phyloP scores from a whole-genome alignment of 1,284 basidiomycete species.

The Leccinum griseonigrum region DNA sequence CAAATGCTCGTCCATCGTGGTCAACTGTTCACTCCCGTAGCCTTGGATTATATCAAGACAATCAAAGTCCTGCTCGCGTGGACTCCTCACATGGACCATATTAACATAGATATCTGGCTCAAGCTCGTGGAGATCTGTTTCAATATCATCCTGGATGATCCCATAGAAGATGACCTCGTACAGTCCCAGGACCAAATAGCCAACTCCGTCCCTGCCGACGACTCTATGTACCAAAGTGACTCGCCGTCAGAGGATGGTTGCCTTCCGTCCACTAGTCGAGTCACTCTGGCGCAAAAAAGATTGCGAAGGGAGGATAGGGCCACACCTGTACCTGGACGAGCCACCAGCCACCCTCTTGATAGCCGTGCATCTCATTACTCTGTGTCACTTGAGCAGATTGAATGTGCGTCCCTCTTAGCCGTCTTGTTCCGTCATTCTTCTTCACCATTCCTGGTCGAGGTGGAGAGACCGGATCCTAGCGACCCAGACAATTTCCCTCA shows the following conservation, averaged over 20 bases:
- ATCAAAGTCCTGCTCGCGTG: conserved; percentile 63
- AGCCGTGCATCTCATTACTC: conserved; percentile 26
- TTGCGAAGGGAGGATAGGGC: conserved; percentile 19
- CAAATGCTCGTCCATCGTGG: conserved; percentile 59
- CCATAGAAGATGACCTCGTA: conserved; percentile 45
- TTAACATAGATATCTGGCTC: conserved; percentile 69
- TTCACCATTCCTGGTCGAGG: conserved; percentile 50
- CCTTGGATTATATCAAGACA: conserved; percentile 81
- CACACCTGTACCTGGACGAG: conserved; percentile 19
- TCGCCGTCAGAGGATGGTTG: conserved; percentile 32
- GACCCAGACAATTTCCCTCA: conserved; percentile 25
- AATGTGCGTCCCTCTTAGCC: conserved; percentile 66
- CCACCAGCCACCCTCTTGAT: conserved; percentile 14
- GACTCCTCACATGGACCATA: conserved; percentile 75
- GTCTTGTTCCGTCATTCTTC: conserved; percentile 61
- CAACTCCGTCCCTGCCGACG: conserved; percentile 21
- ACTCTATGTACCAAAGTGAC: conserved; percentile 30
- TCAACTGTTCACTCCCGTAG: conserved; percentile 61
- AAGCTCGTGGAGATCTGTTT: conserved; percentile 70
- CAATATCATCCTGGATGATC: conserved; percentile 70
- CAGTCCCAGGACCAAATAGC: conserved; percentile 23
- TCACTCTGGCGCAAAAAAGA: conserved; percentile 32
- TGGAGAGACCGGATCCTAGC: conserved; percentile 23
- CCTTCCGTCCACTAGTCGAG: conserved; percentile 18
- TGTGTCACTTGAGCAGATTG: conserved; percentile 63